Evolutionary conservation across 2,329 filamentous ascomycete genomes (phyloP).

Genomic region (Aspergillus ibericus): DNA sequence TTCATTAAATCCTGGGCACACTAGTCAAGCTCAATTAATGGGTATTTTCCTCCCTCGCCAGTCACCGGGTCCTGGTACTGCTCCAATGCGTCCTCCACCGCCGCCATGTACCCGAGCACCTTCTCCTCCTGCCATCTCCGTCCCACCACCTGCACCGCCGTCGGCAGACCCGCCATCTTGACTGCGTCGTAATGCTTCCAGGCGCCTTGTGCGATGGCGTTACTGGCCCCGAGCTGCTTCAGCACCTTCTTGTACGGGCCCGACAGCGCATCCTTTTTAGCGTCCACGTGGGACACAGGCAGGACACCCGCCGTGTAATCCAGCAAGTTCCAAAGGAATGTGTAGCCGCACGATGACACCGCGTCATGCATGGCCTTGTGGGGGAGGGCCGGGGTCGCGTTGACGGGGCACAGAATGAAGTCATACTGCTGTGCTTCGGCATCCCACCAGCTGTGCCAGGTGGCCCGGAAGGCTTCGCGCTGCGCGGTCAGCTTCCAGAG

Average conservation of each 20-base stretch:
- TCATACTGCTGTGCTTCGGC: constrained; percentile 68
- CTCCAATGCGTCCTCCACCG: constrained; percentile 72
- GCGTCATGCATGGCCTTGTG: constrained; percentile 85
- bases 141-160: constrained; percentile 81
- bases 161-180: constrained; percentile 83
- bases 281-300: constrained; percentile 81
- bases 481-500: constrained; percentile 78
- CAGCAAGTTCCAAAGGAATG: constrained; percentile 89
- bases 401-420: constrained; percentile 78
- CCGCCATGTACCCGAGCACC: constrained; percentile 76
- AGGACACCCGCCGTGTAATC: constrained; percentile 84
- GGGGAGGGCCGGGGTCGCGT: constrained; percentile 85
- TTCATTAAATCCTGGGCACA: neutral
- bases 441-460: constrained; percentile 87
- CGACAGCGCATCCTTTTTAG: constrained; percentile 64
- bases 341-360: constrained; percentile 85
- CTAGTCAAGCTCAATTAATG: constrained; percentile 40
- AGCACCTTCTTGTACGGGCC: constrained; percentile 48
- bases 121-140: constrained; percentile 82
- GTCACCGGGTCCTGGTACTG: constrained; percentile 35
- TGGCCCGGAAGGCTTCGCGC: constrained; percentile 73
- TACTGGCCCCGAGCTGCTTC: constrained; percentile 53
- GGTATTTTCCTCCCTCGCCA: constrained; percentile 37
- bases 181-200: constrained; percentile 82
- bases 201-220: constrained; percentile 77